phyloP scores from a whole-genome alignment of 768 basidiomycete species.

The Pleurotus citrinopileatus region DNA sequence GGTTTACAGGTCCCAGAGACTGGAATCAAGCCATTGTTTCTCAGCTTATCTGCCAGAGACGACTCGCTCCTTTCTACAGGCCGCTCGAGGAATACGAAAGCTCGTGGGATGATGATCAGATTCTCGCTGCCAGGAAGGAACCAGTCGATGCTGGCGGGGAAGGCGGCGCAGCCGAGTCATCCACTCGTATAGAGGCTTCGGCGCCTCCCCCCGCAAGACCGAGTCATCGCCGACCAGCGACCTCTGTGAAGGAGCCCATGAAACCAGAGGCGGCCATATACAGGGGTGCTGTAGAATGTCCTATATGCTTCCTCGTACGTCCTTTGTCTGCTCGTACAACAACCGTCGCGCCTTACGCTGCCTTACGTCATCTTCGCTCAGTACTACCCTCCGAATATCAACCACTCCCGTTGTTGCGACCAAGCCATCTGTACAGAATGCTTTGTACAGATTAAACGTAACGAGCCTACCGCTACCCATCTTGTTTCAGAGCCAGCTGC shows the following conservation, averaged over 20 bases:
- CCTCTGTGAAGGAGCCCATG: conserved; percentile 55
- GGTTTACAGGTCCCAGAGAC: conserved; percentile 82
- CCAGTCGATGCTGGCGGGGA: conserved; percentile 46
- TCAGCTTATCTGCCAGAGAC: conserved; percentile 83
- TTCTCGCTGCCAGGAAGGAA: conserved; percentile 78
- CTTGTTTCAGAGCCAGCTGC: conserved; percentile 95
- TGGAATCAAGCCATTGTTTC: conserved; percentile 89
- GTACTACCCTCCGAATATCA: conserved; percentile 98
- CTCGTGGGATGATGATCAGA: conserved; percentile 85
- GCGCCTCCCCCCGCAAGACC: conserved; percentile 33
- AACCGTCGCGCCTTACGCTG: conserved; percentile 14
- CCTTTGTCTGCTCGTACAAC: conserved; percentile 14
- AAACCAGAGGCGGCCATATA: conserved; percentile 82
- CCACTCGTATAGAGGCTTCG: conserved; percentile 43
- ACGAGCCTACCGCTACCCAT: conserved; percentile 92
- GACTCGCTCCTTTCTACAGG: conserved; percentile 93
- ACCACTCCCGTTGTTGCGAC: conserved; percentile 96
- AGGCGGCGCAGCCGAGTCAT: conserved; percentile 28
- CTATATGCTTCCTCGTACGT: conserved; percentile 95
- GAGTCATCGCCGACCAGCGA: conserved; percentile 54
- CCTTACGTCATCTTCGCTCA: conserved; percentile 35
- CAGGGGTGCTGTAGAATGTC: conserved; percentile 87
- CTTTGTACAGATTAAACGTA: conserved; percentile 98
- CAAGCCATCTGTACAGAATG: conserved; percentile 99
- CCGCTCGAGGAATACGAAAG: conserved; percentile 93